Evolutionary conservation across 305 asterid genomes (phyloP), one percentile per base, ranked within the genome.

Genomic region (Fraxinus platypoda): DNA sequence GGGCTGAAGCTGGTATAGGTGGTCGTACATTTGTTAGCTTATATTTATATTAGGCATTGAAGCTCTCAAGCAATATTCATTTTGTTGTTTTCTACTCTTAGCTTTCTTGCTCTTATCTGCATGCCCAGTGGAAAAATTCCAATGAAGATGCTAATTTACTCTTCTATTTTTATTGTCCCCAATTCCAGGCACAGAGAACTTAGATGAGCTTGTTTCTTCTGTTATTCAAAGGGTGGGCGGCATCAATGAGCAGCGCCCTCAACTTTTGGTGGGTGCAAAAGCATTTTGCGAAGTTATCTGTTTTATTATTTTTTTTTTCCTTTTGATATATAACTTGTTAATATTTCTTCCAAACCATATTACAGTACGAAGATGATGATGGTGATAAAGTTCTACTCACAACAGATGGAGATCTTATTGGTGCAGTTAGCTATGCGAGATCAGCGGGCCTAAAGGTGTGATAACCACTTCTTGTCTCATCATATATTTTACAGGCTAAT

Each of bases 311-410:
- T 6, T 1, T 21, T 62, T 25, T 82, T 71, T 15, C 28, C 71
- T 38, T 77, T 49, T 12, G 52, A 43, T 43, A 15, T 28, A 72
- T 75, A 52, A 6, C 78, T 52, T 85, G 62, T 81, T 83, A 77
- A 78, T 68, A 79, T n/a, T 62, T 75, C 80, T 81, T 72, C 43
- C 76, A 8, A 23, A 35, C 70, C 57, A 64, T 79, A 74, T 82
- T 83, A 71, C 76, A 95, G 98, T 95, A 95, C 84, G 99, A 93
- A 88, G 98, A 95, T 78, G 99, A 95, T 35, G 99, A 95, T 88
- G 98, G 98, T 21, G 98, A 95, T 83, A 94, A 88, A 86, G 98
- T 95, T 78, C 86, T 95, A 87, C 98, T 95, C 74, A 89, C 93
- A 75, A 82, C 93, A 23, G 98, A 95, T 78, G 87, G 88, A 81